Conservation (phyloP, 805 yeast genomes). For the Saccharomyces cerevisiae region DNA sequence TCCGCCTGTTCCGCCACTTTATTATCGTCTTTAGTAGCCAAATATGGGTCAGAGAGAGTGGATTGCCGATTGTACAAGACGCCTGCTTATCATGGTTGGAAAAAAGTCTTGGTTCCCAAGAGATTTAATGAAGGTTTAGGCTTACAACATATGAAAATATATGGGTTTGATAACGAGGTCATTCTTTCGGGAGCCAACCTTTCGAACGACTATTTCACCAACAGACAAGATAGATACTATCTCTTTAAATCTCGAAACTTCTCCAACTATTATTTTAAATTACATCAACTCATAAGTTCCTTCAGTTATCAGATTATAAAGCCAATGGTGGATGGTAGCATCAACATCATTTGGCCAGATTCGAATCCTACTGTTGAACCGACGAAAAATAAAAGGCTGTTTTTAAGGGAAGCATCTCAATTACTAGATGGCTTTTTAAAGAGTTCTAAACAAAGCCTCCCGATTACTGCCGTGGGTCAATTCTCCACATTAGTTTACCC, state of each 20-base stretch:
- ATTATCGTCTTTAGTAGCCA: constrained; percentile 54
- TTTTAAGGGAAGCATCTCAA: constrained; percentile 47
- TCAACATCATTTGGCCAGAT: constrained; percentile 65
- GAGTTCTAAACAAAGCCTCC: constrained; percentile 20
- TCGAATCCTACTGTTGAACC: constrained; percentile 65
- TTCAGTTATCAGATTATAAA: constrained; percentile 57
- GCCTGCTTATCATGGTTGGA: constrained; percentile 68
- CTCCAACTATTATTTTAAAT: constrained; percentile 63
- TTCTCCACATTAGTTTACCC: constrained; percentile 73
- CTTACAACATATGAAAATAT: constrained; percentile 92
- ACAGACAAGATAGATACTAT: constrained; percentile 90
- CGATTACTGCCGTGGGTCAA: constrained; percentile 2
- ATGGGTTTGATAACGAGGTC: constrained; percentile 88
- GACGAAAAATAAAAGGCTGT: constrained; percentile 40
- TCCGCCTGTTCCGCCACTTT: constrained; percentile 66
- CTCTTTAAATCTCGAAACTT: constrained; percentile 50
- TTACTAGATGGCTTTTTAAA: constrained; percentile 52
- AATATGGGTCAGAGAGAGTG: constrained; percentile 58
- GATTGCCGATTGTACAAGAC: constrained; percentile 83
- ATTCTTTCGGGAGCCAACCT: constrained; percentile 87
- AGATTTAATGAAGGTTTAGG: constrained; percentile 88
- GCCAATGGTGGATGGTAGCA: constrained; percentile 37
- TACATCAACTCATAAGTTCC: constrained; percentile 60
- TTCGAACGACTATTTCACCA: constrained; percentile 84
- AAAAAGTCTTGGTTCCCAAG: constrained; percentile 59